Base-by-base conservation (phyloP, 2,329 filamentous ascomycete genomes). In the Acrodontium crateriforme region DNA sequence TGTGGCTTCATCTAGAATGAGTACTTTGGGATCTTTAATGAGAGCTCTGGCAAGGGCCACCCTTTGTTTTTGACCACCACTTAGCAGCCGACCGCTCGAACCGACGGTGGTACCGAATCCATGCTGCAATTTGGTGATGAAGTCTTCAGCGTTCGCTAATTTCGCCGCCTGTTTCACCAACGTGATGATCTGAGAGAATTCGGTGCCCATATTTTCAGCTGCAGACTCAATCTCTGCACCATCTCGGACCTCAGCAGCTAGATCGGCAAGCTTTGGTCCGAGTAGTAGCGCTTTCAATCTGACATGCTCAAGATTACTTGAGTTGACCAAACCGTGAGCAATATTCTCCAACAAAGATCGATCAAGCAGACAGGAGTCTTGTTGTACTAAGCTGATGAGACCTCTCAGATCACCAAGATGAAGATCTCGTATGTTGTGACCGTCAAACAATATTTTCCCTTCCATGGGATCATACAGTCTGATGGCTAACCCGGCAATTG, bases 41-140 rank as follows among this genome's bases (percentile, higher is more conserved):
- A 58, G 43, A 5, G 53, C 54, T 24, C 55, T 46, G 2, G 55
- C 55, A 25, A 58, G 53, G 2, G 52, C 51, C 1, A 58, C 36
- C 6, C 54, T 47, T 32, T 58, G 55, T 15, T 49, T 46, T 26
- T 59, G 55, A 5, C 54, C 54, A 21, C 54, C 54, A 24, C 52
- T 56, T 10, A 58, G 35, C 27, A 53, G 47, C 11, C 46, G 50
- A 6, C 54, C 54, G 20, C 46, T 50, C 11, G 46, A 38, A 5
- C 55, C 55, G 29, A 50, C 50, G 13, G 48, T 42, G 0, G 74
- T 79, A 10, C 74, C 55, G 44, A 79, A 80, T 1, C 74, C 72
- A 10, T 75, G 54, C 4, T 16, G 25, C 9, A 18, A 11, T 15
- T 16, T 13, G 12, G 13, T 11, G n/a, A 26, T 10, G 21, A 53